Conservation (phyloP, 176 grass and related monocot genomes). For the Eragrostis nindensis region DNA sequence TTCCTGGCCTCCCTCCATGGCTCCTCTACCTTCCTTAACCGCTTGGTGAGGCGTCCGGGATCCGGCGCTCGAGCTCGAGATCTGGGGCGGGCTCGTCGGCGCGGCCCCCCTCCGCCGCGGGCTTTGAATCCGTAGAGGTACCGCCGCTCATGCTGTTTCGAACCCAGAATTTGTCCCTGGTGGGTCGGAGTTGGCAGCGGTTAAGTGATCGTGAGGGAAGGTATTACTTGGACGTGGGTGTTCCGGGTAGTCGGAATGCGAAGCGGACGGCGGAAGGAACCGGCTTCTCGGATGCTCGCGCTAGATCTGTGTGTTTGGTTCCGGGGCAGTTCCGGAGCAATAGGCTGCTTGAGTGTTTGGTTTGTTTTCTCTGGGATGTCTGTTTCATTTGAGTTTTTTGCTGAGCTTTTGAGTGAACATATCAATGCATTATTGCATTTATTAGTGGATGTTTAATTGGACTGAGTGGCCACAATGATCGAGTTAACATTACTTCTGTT, state of each 20-base stretch:
- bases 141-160: background rate
- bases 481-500: too few species aligned
- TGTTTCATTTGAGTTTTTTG: too few species aligned
- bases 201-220: constrained; percentile 29
- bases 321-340: too few species aligned
- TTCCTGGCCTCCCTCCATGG: too few species aligned
- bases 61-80: constrained; percentile 42
- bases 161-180: background rate
- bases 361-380: too few species aligned
- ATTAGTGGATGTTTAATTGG: too few species aligned
- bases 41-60: constrained; percentile 8
- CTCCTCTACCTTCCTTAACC: background rate
- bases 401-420: too few species aligned
- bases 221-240: constrained; percentile 25
- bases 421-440: too few species aligned
- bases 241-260: constrained; percentile 31
- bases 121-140: background rate
- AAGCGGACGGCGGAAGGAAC: background rate
- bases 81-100: constrained; percentile 12
- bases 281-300: constrained; percentile 1
- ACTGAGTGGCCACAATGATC: too few species aligned
- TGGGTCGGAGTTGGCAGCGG: constrained; percentile 3
- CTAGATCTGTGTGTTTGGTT: background rate
- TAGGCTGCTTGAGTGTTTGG: too few species aligned
- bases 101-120: background rate